phyloP scores from a whole-genome alignment of 2,329 filamentous ascomycete genomes.

The Fusarium cyanostomum region DNA sequence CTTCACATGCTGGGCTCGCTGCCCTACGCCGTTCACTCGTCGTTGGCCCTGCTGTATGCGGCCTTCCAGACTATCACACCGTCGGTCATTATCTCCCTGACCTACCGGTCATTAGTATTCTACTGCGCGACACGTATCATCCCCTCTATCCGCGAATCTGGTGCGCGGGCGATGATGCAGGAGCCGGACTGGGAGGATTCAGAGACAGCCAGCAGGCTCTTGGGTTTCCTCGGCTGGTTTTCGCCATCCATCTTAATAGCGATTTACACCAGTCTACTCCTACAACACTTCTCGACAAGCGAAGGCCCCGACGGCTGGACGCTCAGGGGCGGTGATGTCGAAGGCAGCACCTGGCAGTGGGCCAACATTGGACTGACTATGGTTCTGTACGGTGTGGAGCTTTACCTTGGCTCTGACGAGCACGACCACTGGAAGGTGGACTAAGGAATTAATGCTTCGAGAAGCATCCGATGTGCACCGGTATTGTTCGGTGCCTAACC shows the following conservation, averaged over 20 bases:
- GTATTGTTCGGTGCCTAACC: slow-evolving; percentile 4
- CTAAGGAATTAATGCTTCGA: slow-evolving; percentile 56
- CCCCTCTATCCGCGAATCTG: slow-evolving; percentile 87
- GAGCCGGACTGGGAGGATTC: slow-evolving; percentile 87
- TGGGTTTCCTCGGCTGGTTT: slow-evolving; percentile 91
- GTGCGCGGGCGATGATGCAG: slow-evolving; percentile 82
- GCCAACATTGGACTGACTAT: slow-evolving; percentile 91
- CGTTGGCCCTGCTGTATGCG: slow-evolving; percentile 85
- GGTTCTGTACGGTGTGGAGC: slow-evolving; percentile 87
- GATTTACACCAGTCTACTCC: slow-evolving; percentile 92
- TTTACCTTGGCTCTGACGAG: slow-evolving; percentile 86
- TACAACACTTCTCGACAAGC: slow-evolving; percentile 91
- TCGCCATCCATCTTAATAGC: slow-evolving; percentile 93
- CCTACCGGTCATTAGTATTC: slow-evolving; percentile 93
- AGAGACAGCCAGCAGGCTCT: slow-evolving; percentile 80
- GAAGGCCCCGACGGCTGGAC: slow-evolving; percentile 82
- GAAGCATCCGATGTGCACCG: neutral
- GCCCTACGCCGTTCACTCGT: slow-evolving; percentile 84
- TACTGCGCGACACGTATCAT: slow-evolving; percentile 97
- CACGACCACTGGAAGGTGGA: slow-evolving; percentile 96
- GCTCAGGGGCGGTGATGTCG: slow-evolving; percentile 79
- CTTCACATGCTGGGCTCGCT: slow-evolving; percentile 84
- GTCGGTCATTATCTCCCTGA: slow-evolving; percentile 92
- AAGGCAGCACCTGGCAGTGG: slow-evolving; percentile 92
- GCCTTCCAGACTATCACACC: slow-evolving; percentile 96